These are phyloP conservation scores for Fusarium nelsonii DNA, from an alignment of 2,329 filamentous ascomycete genomes.

Conservation along the genomic window DNA sequence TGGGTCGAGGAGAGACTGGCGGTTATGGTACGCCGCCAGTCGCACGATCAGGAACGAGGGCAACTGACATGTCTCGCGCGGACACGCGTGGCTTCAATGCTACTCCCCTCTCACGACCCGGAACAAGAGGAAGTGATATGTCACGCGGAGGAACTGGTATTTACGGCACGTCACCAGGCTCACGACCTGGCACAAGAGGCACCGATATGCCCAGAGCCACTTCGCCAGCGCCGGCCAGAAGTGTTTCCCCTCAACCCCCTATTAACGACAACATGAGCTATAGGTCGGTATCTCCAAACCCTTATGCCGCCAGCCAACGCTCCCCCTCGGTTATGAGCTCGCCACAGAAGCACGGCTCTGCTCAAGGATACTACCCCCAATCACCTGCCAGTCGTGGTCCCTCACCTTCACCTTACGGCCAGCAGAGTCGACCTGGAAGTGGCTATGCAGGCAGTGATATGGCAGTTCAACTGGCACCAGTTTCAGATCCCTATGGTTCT, in stretches of 20 bases:
- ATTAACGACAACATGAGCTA: conserved; percentile 59
- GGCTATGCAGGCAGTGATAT: conserved; percentile 67
- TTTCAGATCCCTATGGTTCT: conserved; percentile 70
- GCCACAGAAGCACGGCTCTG: conserved; percentile 61
- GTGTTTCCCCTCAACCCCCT: conserved; percentile 71
- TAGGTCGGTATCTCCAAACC: conserved; percentile 72
- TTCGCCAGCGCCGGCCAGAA: conserved; percentile 77
- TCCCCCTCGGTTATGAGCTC: conserved; percentile 56
- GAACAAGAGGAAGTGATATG: conserved; percentile 53
- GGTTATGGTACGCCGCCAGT: conserved; percentile 42
- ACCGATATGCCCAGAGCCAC: conserved; percentile 69
- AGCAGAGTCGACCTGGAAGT: conserved; percentile 64
- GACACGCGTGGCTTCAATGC: conserved; percentile 45
- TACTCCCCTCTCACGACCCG: conserved; percentile 59
- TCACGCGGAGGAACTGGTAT: conserved; percentile 46
- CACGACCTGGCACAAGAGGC: conserved; percentile 70
- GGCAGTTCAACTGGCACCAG: conserved; percentile 75
- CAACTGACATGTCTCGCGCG: conserved; percentile 41
- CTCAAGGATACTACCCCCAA: conserved; percentile 65
- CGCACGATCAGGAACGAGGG: conserved; percentile 42
- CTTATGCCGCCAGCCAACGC: conserved; percentile 62
- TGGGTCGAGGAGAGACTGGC: conserved; percentile 47
- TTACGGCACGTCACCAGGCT: conserved; percentile 55
- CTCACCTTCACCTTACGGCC: conserved; percentile 62
- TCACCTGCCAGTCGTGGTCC: conserved; percentile 63